Conservation (phyloP, 1,284 basidiomycete species). For the Trametes polyzona region DNA sequence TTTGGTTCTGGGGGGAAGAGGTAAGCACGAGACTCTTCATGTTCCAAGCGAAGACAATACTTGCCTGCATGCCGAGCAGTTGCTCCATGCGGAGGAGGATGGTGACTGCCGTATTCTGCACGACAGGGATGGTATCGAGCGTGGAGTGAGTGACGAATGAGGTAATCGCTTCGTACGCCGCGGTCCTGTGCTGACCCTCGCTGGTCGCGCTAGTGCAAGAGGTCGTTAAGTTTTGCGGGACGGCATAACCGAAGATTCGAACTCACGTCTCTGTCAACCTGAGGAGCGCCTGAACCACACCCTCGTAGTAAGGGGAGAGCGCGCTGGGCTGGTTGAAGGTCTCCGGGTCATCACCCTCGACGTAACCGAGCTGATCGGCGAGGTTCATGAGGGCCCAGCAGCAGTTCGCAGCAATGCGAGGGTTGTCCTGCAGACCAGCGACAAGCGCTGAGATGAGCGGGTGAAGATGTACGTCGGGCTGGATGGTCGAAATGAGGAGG, state of each 20-base stretch:
- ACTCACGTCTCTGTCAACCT: conserved; percentile 84
- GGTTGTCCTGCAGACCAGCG: conserved; percentile 79
- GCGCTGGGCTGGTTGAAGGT: conserved; percentile 60
- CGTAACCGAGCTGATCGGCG: conserved; percentile 76
- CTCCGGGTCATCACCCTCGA: conserved; percentile 62
- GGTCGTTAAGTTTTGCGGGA: too few species aligned
- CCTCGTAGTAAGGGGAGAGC: conserved; percentile 91
- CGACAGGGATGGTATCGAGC: conserved; percentile 79
- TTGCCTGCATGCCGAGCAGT: conserved; percentile 79
- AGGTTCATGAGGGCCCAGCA: conserved; percentile 98
- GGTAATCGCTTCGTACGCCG: conserved; percentile 95
- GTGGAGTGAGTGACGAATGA: conserved; percentile 86
- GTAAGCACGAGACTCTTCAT: not conserved
- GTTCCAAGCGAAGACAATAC: conserved; percentile 11
- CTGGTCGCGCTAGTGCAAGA: conserved; percentile 67
- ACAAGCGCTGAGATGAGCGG: conserved; percentile 87
- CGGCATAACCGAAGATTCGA: not conserved
- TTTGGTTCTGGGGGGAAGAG: conserved; percentile 72
- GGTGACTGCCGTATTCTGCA: conserved; percentile 83
- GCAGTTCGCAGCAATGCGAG: conserved; percentile 91
- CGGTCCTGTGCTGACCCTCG: conserved; percentile 92
- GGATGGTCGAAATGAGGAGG: conserved; percentile 84
- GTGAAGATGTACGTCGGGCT: conserved; percentile 88
- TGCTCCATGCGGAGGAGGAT: conserved; percentile 91
- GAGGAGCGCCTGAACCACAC: conserved; percentile 82